Evolutionary conservation across 495 filamentous ascomycete genomes (phyloP).

Genomic region (Geopyxis carbonaria): DNA sequence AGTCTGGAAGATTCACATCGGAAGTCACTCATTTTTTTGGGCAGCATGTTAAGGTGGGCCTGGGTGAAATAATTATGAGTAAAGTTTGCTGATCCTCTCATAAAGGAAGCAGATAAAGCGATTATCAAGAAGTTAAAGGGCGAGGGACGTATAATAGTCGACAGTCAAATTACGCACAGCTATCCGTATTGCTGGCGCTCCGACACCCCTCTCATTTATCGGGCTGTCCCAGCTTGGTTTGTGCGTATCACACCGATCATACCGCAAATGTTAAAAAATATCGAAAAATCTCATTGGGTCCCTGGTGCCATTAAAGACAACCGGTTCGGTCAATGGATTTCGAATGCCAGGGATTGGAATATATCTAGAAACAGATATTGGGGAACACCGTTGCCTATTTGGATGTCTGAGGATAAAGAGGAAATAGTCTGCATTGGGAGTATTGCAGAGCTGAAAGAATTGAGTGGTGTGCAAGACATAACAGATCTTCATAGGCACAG

Average conservation of each 20-base stretch:
- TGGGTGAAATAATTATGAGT: not conserved
- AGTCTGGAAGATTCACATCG: constrained; percentile 60
- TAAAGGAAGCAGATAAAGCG: constrained; percentile 61
- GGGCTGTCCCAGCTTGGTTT: constrained; percentile 91
- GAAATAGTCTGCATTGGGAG: constrained; percentile 82
- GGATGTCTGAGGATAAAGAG: constrained; percentile 74
- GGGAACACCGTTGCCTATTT: constrained; percentile 88
- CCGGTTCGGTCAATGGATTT: constrained; percentile 72
- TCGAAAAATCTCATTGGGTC: constrained; percentile 87
- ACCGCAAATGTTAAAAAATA: constrained; percentile 75
- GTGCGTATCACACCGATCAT: constrained; percentile 73
- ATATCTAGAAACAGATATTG: constrained; percentile 91
- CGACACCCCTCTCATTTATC: constrained; percentile 87
- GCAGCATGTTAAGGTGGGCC: constrained; percentile 57
- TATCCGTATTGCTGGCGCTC: constrained; percentile 94
- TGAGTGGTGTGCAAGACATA: constrained; percentile 77
- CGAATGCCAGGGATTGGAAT: constrained; percentile 94
- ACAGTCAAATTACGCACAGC: constrained; percentile 80
- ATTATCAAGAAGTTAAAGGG: constrained; percentile 86
- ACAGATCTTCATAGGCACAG: constrained; percentile 90
- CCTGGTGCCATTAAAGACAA: constrained; percentile 83
- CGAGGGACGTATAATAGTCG: constrained; percentile 63
- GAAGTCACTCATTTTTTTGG: constrained; percentile 74
- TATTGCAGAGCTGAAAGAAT: constrained; percentile 64
- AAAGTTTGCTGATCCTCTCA: constrained; percentile 6